A percentile compares a stretch with the other conserved stretches of the same genome.
phyloP scores from a whole-genome alignment of 495 filamentous ascomycete species.

The Neurospora discreta region DNA sequence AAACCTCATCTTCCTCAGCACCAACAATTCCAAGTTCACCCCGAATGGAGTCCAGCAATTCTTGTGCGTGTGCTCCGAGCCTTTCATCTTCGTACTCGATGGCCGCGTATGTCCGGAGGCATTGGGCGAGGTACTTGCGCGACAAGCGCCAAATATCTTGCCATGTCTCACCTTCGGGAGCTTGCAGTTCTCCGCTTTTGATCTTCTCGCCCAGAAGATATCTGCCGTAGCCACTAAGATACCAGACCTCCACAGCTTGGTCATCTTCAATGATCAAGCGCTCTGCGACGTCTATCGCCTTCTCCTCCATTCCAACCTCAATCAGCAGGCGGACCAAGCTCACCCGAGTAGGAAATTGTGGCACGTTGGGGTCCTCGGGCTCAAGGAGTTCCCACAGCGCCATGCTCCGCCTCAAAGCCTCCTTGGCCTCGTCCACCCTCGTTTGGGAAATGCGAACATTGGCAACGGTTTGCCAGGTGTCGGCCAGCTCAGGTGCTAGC shows the following conservation, averaged over 20 bases:
- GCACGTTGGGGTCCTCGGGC: slow-evolving; percentile 52
- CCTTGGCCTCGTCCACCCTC: slow-evolving; percentile 62
- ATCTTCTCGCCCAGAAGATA: slow-evolving; percentile 66
- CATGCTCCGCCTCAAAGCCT: slow-evolving; percentile 66
- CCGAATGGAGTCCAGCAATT: slow-evolving; percentile 46
- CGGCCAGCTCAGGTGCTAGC: slow-evolving; percentile 59
- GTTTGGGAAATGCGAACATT: slow-evolving; percentile 85
- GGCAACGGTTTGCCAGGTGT: slow-evolving; percentile 86
- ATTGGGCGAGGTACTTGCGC: slow-evolving; percentile 49
- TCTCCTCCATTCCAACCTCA: slow-evolving; percentile 75
- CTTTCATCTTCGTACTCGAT: slow-evolving; percentile 65
- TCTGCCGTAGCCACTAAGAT: slow-evolving; percentile 87
- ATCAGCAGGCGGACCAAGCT: slow-evolving; percentile 76
- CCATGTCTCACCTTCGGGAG: slow-evolving; percentile 28
- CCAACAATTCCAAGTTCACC: slow-evolving; percentile 41
- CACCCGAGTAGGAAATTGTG: slow-evolving; percentile 73
- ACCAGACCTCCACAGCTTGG: slow-evolving; percentile 89
- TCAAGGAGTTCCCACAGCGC: slow-evolving; percentile 66
- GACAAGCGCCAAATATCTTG: slow-evolving; percentile 44
- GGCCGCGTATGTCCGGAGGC: slow-evolving; percentile 45
- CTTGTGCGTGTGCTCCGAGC: slow-evolving; percentile 52
- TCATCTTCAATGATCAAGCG: slow-evolving; percentile 80
- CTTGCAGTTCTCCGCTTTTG: slow-evolving; percentile 24
- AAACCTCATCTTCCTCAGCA: slow-evolving; percentile 35
- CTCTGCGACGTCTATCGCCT: slow-evolving; percentile 77